phyloP scores from a whole-genome alignment of 116 monocot genomes.

The Iris pallida region DNA sequence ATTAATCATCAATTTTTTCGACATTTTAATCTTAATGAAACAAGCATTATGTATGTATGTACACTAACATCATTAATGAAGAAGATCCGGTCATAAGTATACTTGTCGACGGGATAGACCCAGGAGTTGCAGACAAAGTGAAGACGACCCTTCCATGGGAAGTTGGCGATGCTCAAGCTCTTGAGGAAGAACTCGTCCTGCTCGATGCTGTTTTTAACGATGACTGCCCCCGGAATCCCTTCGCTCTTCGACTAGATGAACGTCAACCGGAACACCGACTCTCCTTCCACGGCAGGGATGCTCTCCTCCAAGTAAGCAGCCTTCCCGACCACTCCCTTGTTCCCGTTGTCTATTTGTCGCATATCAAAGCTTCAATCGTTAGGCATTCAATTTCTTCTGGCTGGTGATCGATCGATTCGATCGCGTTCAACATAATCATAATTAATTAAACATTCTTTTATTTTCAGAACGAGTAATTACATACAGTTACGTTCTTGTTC shows the following conservation, averaged over 20 bases:
- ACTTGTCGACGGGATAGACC: conserved; percentile 38
- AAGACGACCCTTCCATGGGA: conserved; percentile 19
- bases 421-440: no score
- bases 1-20: no score
- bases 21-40: no score
- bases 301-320: conserved; percentile 14
- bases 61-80: conserved; percentile 48
- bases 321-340: conserved; percentile 18
- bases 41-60: no score
- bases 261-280: conserved; percentile 16
- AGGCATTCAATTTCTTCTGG: no score
- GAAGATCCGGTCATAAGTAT: conserved; percentile 44
- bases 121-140: conserved; percentile 59
- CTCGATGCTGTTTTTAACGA: conserved; percentile 35
- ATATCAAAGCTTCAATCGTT: no score
- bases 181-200: conserved; percentile 53
- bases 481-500: no score
- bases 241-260: conserved; percentile 20
- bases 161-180: conserved; percentile 33
- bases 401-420: no score
- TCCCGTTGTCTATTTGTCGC: conserved; percentile 16
- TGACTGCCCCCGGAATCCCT: conserved; percentile 46
- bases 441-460: no score
- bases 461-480: no score
- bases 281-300: conserved; percentile 9